phyloP scores from a whole-genome alignment of 164 flowering plant species.

The Euptelea pleiosperma region DNA sequence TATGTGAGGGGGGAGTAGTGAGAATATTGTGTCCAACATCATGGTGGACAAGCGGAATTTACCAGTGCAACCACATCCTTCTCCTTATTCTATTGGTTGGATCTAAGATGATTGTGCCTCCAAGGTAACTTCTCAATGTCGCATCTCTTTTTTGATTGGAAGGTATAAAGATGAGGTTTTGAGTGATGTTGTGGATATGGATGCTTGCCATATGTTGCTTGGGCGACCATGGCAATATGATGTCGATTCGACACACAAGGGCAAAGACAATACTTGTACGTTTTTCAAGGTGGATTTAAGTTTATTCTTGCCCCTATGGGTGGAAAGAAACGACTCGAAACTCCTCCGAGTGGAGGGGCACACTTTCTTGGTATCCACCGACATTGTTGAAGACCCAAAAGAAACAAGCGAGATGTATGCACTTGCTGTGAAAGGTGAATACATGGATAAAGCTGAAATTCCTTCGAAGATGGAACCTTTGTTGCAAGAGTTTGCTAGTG shows the following conservation, averaged over 20 bases:
- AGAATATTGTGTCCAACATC: too few species aligned
- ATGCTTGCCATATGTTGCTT: constrained; percentile 1
- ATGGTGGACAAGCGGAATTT: too few species aligned
- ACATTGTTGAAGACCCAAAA: not conserved
- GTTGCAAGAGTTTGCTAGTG: too few species aligned
- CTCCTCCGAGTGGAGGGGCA: not conserved
- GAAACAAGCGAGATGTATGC: too few species aligned
- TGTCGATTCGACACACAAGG: not conserved
- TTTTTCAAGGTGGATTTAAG: not conserved
- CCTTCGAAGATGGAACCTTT: too few species aligned
- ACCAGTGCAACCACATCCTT: too few species aligned
- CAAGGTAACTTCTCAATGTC: not conserved
- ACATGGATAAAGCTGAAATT: too few species aligned
- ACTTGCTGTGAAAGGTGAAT: too few species aligned
- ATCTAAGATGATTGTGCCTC: too few species aligned
- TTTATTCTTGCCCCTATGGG: too few species aligned
- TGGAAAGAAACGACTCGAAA: not conserved
- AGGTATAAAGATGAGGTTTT: not conserved
- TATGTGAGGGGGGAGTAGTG: too few species aligned
- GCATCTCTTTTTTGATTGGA: not conserved
- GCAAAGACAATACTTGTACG: not conserved
- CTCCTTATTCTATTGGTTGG: too few species aligned
- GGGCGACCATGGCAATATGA: constrained; percentile 13
- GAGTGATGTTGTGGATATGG: not conserved
- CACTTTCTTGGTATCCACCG: not conserved